Conservation (phyloP, 2,329 filamentous ascomycete species). For the Talaromyces sp. region DNA sequence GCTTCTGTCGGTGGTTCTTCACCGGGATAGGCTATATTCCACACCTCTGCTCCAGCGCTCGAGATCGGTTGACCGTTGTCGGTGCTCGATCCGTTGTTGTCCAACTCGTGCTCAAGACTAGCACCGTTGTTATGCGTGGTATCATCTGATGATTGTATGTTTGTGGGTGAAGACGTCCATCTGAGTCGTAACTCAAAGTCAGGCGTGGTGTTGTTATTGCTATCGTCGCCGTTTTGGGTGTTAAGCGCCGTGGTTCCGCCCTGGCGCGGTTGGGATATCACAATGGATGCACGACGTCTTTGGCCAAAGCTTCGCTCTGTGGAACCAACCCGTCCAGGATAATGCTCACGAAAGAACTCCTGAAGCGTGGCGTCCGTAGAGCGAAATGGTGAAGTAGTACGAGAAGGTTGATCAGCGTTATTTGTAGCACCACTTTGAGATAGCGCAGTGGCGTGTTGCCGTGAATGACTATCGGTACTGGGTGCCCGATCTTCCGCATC, state of each 20-base stretch:
- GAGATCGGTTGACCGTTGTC: conserved; percentile 14
- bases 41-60: background rate
- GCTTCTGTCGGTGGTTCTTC: conserved; percentile 22
- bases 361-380: conserved; percentile 27
- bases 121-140: conserved; percentile 24
- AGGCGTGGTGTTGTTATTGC: conserved; percentile 20
- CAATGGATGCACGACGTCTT: conserved; percentile 39
- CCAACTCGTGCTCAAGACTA: conserved; percentile 24
- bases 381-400: conserved; percentile 33
- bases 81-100: conserved; percentile 23
- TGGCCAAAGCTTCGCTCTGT: conserved; percentile 30
- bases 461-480: conserved; percentile 29
- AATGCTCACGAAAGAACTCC: conserved; percentile 31
- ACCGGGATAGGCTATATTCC: conserved; percentile 12
- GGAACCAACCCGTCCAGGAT: conserved; percentile 27
- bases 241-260: conserved; percentile 23
- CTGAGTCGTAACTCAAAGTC: conserved; percentile 36
- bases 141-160: conserved; percentile 32
- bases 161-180: conserved; percentile 41
- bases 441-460: conserved; percentile 27
- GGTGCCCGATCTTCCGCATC: conserved; percentile 29
- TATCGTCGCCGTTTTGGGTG: conserved; percentile 27
- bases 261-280: conserved; percentile 34
- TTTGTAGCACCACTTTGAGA: conserved; percentile 30
- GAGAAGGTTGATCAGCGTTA: conserved; percentile 29